Evolutionary conservation across 2,329 filamentous ascomycete genomes (phyloP), one percentile per base, ranked within the genome.

Genomic region (Beauveria varroae): DNA sequence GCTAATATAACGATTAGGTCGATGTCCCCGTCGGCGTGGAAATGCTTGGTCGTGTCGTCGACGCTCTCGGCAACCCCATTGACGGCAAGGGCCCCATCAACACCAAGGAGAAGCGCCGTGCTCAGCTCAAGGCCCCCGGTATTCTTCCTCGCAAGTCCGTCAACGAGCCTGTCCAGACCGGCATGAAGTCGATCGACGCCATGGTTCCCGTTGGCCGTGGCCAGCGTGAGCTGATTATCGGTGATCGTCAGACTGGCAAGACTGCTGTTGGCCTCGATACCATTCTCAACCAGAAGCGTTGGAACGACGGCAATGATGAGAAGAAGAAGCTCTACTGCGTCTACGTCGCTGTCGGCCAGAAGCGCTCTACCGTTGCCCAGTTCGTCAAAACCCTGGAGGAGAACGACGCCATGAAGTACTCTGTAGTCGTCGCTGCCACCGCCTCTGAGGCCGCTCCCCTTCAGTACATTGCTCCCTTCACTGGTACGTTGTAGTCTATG

Each of bases 151-250:
- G 95, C 80, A 88, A 84, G 73, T 99, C 95, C 77, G 95, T 99
- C 88, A 92, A 92, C 83, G 86, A 99, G 86, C 93, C 95, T 70
- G 93, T 99, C 70, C 95, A 99, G 88, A 99, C 95, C 77, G 95
- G 95, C 85, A 88, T 98, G 73, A 99, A 99, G 87, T 96, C 91
- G 72, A 86, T 99, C 83, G 95, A 99, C 78, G 93, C 95, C 81
- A 98, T 99, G 95, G 95, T 99, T 72, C 95, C 95, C 73, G 97
- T 99, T 73, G 95, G 95, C 78, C 95, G 95, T 93, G 95, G 95
- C 76, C 95, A 99, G 86, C 95, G 95, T 93, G 95, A 99, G 85
- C 84, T 99, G 86, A 98, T 99, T 80, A 99, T 99, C 80, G 95
- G 95, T 85, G 95, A 99, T 78, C 95, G 95, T 92, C 95, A 99